These are phyloP conservation scores for Gautieria morchelliformis DNA, from an alignment of 768 basidiomycete genomes.

Conservation along the genomic window DNA sequence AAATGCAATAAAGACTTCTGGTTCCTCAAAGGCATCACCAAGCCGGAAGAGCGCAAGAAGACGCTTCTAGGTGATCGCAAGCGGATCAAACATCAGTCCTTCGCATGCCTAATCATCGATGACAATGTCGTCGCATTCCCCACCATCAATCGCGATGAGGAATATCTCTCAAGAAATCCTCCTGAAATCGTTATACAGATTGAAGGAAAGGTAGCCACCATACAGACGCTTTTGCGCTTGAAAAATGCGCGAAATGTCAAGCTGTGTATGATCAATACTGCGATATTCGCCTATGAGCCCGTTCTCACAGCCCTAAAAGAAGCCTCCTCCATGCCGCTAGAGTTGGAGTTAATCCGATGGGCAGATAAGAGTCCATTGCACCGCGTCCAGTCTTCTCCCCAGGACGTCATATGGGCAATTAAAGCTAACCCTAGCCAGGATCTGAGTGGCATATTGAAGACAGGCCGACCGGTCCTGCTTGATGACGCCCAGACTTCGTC, in stretches of 20 bases:
- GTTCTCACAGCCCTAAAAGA: constrained; percentile 46
- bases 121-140: constrained; percentile 42
- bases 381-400: not conserved
- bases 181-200: constrained; percentile 39
- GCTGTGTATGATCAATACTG: constrained; percentile 50
- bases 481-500: constrained; percentile 40
- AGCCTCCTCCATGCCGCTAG: no score
- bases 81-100: constrained; percentile 43
- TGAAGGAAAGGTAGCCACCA: constrained; percentile 31
- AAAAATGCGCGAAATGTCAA: constrained; percentile 27
- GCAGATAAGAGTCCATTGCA: constrained; percentile 33
- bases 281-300: constrained; percentile 54
- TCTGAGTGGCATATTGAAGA: constrained; percentile 18
- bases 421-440: constrained; percentile 27
- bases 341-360: no score
- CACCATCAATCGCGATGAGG: constrained; percentile 44
- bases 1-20: constrained; percentile 16
- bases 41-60: constrained; percentile 27
- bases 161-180: constrained; percentile 29
- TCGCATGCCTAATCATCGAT: constrained; percentile 43
- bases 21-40: not conserved
- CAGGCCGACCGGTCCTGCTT: constrained; percentile 34
- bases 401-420: constrained; percentile 21
- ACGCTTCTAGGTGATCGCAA: constrained; percentile 30
- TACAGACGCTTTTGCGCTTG: constrained; percentile 30